Percentiles rank a stretch among this genome's conserved stretches.
Evolutionary conservation across 441 rosid genomes (phyloP).

Genomic region (Populus hybrid): DNA sequence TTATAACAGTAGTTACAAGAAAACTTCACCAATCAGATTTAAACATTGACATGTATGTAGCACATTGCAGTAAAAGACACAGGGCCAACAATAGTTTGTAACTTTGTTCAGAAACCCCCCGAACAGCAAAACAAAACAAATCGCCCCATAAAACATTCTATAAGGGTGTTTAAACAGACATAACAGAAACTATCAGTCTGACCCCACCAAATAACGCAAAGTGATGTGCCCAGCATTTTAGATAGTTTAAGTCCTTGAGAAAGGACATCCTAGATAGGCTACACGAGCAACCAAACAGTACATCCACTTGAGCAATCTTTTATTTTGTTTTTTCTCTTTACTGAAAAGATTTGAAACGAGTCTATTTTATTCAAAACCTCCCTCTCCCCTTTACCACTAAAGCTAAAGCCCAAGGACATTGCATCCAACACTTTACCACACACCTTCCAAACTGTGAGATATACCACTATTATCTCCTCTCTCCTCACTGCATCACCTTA

Average conservation of each 20-base stretch:
- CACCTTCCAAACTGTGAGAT: neutral
- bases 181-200: neutral
- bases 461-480: neutral
- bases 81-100: neutral
- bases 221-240: neutral
- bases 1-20: neutral
- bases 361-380: neutral
- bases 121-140: neutral
- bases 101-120: neutral
- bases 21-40: neutral
- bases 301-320: neutral
- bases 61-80: neutral
- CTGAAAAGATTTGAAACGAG: neutral
- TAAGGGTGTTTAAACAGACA: slow-evolving; percentile 1
- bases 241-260: neutral
- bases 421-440: neutral
- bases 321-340: neutral
- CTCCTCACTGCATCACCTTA: neutral
- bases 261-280: neutral
- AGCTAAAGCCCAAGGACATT: neutral
- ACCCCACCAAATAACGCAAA: neutral
- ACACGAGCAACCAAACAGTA: neutral
- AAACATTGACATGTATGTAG: neutral
- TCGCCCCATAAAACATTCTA: neutral
- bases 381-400: neutral